Base-by-base conservation (phyloP, 2,329 filamentous ascomycete species). In the Alternaria burnsii region DNA sequence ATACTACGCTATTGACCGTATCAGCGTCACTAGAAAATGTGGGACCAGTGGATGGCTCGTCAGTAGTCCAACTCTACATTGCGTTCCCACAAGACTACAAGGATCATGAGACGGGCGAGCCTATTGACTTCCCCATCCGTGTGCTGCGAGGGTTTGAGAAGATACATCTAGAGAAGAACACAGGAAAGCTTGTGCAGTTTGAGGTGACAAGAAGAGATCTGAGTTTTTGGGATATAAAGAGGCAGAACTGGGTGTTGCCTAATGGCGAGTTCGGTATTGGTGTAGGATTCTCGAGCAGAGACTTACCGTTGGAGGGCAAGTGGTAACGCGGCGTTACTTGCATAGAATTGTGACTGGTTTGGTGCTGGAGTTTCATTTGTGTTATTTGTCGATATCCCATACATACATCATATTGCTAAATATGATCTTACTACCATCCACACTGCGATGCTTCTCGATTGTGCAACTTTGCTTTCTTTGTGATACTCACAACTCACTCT, bases 1-100 rank as follows among this genome's bases (percentile, higher is more conserved):
- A 86, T 82, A 85, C 85, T 44, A 79, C 80, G 0, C 81, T 88
- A 59, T 82, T 85, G 58, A 72, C 79, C 3, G 84, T 86, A 3
- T 80, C 79, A 0, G 78, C 88, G 4, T 82, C 80, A 0, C 76
- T 93, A 3, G 83, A 81, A 46, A 93, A 93, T 74, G 87, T 82
- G 0, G 90, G 90, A n/a, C 78, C 80, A 0, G 70, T 82, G 0
- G 73, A 78, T 3, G 87, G 86, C 34, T 80, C 82, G 14, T 79
- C 82, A 16, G 86, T 88, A 2, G 84, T 87, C 2, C 87, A 89
- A 62, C 71, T 88, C 4, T 89, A 89, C 66, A 65, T 87, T 30
- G 80, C 77, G 8, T 82, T 82, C 41, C 83, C 87, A 0, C 62
- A 79, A 8, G 62, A 74, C 53, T 80, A 81, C 56, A 71, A 67